Base-by-base conservation (phyloP, 208 protist species). In the Angomonas deanei region DNA sequence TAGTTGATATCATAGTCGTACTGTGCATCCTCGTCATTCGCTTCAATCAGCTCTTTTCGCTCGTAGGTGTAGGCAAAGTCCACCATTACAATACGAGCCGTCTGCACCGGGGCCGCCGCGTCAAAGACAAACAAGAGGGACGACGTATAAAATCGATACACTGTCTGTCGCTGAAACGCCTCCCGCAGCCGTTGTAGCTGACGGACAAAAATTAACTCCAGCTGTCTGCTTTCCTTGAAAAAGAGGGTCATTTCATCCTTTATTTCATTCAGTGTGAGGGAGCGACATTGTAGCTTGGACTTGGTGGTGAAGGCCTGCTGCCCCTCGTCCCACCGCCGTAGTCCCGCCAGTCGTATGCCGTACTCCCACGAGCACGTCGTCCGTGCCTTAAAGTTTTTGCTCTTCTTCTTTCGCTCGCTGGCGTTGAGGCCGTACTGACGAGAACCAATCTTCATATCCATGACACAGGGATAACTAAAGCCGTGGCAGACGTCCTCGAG, bases 11-110 rank as follows among this genome's bases (percentile, higher is more conserved):
- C 88, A 46, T 76, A 77, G 31, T 72, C 72, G 17, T 77, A 71
- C 27, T 70, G 64, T 0, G 80, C 85, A 46, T 90, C 84, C 2
- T 72, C 62, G 49, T 94, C 88, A 1, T 73, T 66, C 54, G 68
- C 84, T 24, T 72, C 62, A 38, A 63, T 42, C 47, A 94, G 72
- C 57, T 94, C 88, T 32, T 65, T 64, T 15, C 73, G 68, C 50
- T 91, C 83, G 65, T 94, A 94, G 1, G 88, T 91, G 72, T 86
- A 94, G 11, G 88, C 88, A 61, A 94, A 94, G 72, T 94, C 88
- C 0, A 94, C 83, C 88, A 94, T 94, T 33, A 86, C 82, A 31
- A 94, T 63, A 0, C 88, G 88, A 23, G 68, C 65, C n/a, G 83
- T 91, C 26, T 68, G 19, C n/a, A 84, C 32, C 21, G 88, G 80